These are phyloP conservation scores for Aspergillus sergii DNA, from an alignment of 2,329 filamentous ascomycete genomes.

Conservation along the genomic window DNA sequence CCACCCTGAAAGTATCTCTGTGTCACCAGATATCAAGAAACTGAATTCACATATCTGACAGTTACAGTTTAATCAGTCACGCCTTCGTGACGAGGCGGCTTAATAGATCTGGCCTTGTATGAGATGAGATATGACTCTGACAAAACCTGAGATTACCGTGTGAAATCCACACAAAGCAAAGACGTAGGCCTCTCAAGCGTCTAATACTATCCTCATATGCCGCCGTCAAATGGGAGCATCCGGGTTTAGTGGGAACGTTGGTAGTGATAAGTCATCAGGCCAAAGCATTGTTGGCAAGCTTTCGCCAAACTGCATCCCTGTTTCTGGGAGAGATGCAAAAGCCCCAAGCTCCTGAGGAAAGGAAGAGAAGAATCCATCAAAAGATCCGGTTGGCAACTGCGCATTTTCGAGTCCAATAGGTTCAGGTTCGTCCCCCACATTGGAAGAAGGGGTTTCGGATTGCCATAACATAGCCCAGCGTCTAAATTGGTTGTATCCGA, in stretches of 20 bases:
- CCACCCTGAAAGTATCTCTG: neutral
- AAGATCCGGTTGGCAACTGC: constrained; percentile 8
- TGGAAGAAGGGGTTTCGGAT: constrained; percentile 11
- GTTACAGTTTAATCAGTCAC: neutral
- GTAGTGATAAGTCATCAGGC: neutral
- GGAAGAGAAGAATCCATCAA: constrained; percentile 23
- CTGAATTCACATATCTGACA: neutral
- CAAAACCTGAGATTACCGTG: neutral
- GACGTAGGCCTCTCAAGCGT: neutral
- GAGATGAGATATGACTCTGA: neutral
- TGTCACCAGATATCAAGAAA: neutral
- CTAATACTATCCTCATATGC: neutral
- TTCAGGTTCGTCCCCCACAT: neutral
- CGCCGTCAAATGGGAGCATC: neutral
- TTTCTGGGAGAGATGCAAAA: constrained; percentile 15
- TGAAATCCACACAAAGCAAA: neutral
- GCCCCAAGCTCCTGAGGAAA: constrained; percentile 18
- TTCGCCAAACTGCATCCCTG: neutral
- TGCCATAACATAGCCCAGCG: constrained; percentile 49
- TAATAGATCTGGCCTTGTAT: neutral
- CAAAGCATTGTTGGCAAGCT: neutral
- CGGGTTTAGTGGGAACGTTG: neutral
- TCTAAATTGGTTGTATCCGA: constrained; percentile 47
- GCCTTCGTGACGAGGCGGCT: neutral
- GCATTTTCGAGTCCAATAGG: neutral